A percentile compares a stretch with the other conserved stretches of the same genome.
These are phyloP conservation scores for Melastoma candidum DNA, from an alignment of 441 rosid genomes.

Conservation along the genomic window DNA sequence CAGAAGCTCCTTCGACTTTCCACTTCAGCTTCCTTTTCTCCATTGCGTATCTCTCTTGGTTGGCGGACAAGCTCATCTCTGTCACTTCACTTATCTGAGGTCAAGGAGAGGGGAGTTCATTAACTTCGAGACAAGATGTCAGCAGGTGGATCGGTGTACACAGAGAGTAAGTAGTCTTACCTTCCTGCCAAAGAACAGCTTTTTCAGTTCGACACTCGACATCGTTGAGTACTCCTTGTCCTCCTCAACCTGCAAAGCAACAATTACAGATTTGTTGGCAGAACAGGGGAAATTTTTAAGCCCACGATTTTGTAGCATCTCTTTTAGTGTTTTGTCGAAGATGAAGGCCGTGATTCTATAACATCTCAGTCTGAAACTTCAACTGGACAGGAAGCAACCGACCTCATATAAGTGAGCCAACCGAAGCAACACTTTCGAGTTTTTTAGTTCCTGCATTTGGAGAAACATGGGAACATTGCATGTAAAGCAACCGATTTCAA, in stretches of 20 bases:
- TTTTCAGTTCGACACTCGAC: constrained; percentile 51
- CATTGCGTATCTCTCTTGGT: constrained; percentile 55
- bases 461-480: constrained; percentile 4
- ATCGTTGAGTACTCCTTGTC: constrained; percentile 47
- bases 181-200: constrained; percentile 44
- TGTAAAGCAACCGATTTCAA: constrained; percentile 2
- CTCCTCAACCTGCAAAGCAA: constrained; percentile 32
- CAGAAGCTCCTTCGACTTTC: constrained; percentile 36
- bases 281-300: background rate
- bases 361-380: constrained; percentile 8
- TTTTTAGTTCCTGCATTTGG: constrained; percentile 44
- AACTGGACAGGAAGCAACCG: background rate
- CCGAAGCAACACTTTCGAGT: constrained; percentile 48
- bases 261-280: background rate
- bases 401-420: constrained; percentile 73
- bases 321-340: background rate
- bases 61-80: constrained; percentile 64
- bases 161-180: constrained; percentile 25
- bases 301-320: background rate
- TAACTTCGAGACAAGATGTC: background rate
- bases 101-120: background rate
- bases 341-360: background rate
- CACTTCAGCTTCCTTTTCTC: constrained; percentile 54
- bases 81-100: constrained; percentile 38
- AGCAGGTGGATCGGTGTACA: background rate